Percentiles rank a stretch among this genome's conserved stretches.
Conservation (phyloP, 305 asterid genomes). For the Fraxinus paxiana region DNA sequence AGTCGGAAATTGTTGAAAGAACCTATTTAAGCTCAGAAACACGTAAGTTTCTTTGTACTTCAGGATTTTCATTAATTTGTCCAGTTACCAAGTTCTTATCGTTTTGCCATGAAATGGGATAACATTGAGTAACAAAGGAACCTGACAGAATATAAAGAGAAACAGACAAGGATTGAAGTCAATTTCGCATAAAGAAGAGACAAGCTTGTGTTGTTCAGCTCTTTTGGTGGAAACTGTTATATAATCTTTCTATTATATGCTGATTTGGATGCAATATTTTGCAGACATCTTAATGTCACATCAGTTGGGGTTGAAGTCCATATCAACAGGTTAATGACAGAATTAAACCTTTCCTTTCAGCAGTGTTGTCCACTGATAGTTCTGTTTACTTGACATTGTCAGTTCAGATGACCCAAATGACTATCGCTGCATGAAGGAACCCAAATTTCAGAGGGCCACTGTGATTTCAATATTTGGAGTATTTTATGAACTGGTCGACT, state of each 20-base stretch:
- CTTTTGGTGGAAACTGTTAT: not conserved
- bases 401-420: not conserved
- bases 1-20: constrained; percentile 25
- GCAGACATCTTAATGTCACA: not conserved
- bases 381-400: not conserved
- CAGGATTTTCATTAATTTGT: not conserved
- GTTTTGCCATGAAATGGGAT: not conserved
- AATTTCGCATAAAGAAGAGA: not conserved
- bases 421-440: constrained; percentile 10
- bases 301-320: not conserved
- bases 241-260: not conserved
- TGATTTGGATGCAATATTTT: not conserved
- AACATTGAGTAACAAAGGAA: not conserved
- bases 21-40: constrained; percentile 23
- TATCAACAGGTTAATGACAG: not conserved
- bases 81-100: not conserved
- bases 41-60: not conserved
- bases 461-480: not conserved
- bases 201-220: not conserved
- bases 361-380: not conserved
- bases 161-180: not conserved
- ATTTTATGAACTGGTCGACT: constrained; percentile 1
- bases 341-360: not conserved
- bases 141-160: not conserved
- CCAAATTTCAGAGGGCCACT: not conserved